Conservation (phyloP, 371 early-diverging fungal genomes). For the Lichtheimia ramosa region DNA sequence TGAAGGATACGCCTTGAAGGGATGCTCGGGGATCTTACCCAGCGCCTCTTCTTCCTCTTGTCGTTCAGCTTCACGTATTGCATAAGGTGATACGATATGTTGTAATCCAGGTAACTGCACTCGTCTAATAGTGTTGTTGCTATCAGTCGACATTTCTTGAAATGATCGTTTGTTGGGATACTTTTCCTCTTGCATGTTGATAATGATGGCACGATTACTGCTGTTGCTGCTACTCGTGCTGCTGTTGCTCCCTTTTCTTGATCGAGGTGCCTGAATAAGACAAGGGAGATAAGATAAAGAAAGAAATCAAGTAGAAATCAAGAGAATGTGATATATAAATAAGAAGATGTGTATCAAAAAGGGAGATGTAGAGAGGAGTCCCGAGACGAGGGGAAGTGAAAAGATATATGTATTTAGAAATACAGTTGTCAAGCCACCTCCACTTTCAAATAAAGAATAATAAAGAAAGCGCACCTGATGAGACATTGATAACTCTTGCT, state of each 20-base stretch:
- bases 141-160: neutral
- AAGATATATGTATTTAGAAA: neutral
- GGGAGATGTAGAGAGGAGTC: neutral
- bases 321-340: neutral
- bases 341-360: neutral
- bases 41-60: constrained; percentile 42
- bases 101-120: no score
- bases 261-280: neutral
- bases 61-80: constrained; percentile 40
- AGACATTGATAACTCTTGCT: neutral
- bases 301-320: neutral
- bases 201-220: constrained; percentile 1
- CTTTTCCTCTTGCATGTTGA: constrained; percentile 2
- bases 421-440: neutral
- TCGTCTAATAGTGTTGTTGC: neutral
- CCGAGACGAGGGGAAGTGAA: neutral
- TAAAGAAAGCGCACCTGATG: neutral
- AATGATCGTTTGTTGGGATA: neutral
- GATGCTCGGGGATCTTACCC: constrained; percentile 17
- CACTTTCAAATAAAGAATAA: neutral
- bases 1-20: constrained; percentile 28
- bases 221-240: neutral
- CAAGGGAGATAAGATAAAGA: neutral
- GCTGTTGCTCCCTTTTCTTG: neutral
- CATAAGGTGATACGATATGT: constrained; percentile 50